Conservation (phyloP, 176 grass and related monocot genomes). For the Phoenix dactylifera region DNA sequence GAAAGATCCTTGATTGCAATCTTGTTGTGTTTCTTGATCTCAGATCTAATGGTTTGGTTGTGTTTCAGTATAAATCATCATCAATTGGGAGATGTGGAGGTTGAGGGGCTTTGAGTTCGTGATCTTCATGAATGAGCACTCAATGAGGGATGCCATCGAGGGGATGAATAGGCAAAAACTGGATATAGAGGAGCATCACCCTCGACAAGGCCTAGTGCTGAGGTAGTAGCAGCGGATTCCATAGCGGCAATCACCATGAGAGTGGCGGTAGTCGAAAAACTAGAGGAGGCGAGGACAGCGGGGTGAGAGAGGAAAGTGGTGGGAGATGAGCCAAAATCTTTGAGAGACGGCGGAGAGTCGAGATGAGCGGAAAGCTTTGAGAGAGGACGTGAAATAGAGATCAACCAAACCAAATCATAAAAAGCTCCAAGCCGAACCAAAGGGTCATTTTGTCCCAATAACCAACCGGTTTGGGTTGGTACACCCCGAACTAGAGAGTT, state of each 20-base stretch:
- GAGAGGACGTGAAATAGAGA: no score
- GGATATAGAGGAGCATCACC: conserved; percentile 82
- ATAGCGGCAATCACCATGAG: conserved; percentile 4
- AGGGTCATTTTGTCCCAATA: no score
- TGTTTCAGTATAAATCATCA: conserved; percentile 54
- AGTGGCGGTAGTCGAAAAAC: conserved; percentile 6
- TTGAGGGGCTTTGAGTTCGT: conserved; percentile 83
- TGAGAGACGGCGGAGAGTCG: no score
- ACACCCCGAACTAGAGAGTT: no score
- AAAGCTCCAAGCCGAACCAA: no score
- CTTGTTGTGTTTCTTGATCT: neutral
- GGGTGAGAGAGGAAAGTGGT: neutral
- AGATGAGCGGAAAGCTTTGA: no score
- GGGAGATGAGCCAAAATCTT: no score
- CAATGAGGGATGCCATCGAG: conserved; percentile 80
- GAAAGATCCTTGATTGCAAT: neutral
- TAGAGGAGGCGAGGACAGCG: conserved; percentile 26
- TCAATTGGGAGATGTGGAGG: conserved; percentile 68
- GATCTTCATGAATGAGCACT: conserved; percentile 52
- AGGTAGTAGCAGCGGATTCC: no score
- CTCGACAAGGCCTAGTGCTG: conserved; percentile 86
- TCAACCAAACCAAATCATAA: no score
- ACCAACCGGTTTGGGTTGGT: no score
- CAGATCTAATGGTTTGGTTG: conserved; percentile 8
- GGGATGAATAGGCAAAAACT: conserved; percentile 71